Percentiles rank a stretch among this genome's conserved stretches.
Evolutionary conservation across 257 asterid genomes (phyloP).

Genomic region (Sherardia arvensis): DNA sequence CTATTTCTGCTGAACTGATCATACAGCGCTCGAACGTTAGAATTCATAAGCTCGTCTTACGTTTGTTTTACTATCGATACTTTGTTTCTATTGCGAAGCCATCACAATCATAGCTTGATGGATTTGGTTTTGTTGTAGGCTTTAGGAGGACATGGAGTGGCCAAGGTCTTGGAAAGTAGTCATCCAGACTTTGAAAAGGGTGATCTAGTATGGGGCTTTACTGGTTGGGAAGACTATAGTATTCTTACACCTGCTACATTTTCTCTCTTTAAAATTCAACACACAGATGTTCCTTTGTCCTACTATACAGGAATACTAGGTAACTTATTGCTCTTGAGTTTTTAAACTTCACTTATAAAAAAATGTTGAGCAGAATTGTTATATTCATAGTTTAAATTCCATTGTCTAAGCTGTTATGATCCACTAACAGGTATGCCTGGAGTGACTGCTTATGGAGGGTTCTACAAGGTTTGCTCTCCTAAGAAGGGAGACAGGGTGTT

Average conservation of each 20-base stretch:
- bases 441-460: conserved; percentile 29
- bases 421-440: conserved; percentile 21
- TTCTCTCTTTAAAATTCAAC: conserved; percentile 27
- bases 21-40: too few relatives aligned
- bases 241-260: conserved; percentile 16
- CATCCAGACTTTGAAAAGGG: conserved; percentile 41
- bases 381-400: not conserved
- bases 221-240: conserved; percentile 59
- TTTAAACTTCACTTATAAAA: not conserved
- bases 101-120: not conserved
- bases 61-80: too few relatives aligned
- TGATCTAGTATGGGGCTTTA: conserved; percentile 41
- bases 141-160: conserved; percentile 42
- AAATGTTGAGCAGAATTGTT: not conserved
- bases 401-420: not conserved
- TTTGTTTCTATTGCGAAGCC: not conserved
- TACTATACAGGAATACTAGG: conserved; percentile 41
- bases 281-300: conserved; percentile 34
- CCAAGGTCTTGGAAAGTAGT: conserved; percentile 41
- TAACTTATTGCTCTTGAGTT: conserved; percentile 1
- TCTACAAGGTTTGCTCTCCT: conserved; percentile 26
- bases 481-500: conserved; percentile 25
- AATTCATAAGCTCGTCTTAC: too few relatives aligned
- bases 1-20: not conserved
- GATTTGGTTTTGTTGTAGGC: conserved; percentile 14